Evolutionary conservation across 108 stramenopile genomes (phyloP), one percentile per base, ranked within the genome.

Genomic region (Schizochytrium sp.): DNA sequence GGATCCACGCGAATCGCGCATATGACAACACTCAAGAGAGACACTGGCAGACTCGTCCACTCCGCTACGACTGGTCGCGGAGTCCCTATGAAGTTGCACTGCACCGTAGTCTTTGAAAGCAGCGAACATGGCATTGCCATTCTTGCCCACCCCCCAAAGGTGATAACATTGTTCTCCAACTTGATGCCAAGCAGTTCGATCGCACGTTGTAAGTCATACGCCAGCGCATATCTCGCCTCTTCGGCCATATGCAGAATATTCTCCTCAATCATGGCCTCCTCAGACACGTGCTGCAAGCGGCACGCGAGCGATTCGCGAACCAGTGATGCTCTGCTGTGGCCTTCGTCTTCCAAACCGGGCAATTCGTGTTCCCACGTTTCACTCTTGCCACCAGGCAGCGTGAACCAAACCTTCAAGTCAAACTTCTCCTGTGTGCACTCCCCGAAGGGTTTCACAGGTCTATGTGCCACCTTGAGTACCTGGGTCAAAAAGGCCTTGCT

Each of bases 211-310:
- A 69, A 44, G 15, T 69, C 64, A 44, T 69, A 69, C 0, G 64
- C 64, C 12, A 69, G 64, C 12, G 64, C 64, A 44, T 44, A 69
- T 38, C 64, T 38, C 12, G 64, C 64, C 64, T 69, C 64, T 15
- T 69, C 64, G 42, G 44, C 44, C 64, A 69, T 69, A 44, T 69
- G 64, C 12, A 7, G 42, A 7, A 69, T 38, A 44, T 69, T 69
- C 44, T 69, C 64, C 64, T 69, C 64, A 69, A 69, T 69, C 64
- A 69, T 69, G 64, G 64, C 64, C 64, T 69, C 64, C 44, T 69
- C 64, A 7, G 64, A 69, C 10, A 69, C 44, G 64, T 69, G 64
- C 64, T 69, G 64, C 64, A 69, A 44, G 44, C 64, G 64, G 28
- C 64, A 69, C 42, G 64, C 64, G 64, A 69, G 64, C 3, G 64